These are phyloP conservation scores for Baorangia bicolor DNA, from an alignment of 768 basidiomycete species.

Conservation along the genomic window DNA sequence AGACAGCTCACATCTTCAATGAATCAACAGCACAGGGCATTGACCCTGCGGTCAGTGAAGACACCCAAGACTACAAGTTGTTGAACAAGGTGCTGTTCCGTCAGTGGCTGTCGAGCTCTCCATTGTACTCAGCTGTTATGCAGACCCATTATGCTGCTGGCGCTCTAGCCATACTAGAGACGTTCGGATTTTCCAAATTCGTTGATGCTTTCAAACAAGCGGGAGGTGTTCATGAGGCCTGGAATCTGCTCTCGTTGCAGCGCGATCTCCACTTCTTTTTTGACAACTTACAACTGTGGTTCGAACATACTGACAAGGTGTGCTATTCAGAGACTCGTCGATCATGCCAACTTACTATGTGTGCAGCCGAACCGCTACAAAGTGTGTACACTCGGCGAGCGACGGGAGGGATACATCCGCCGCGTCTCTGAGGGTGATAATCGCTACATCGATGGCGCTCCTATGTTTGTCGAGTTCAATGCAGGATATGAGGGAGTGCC, in stretches of 20 bases:
- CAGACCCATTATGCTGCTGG: not conserved
- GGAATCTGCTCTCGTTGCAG: not conserved
- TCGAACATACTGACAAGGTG: not conserved
- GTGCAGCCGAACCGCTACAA: not conserved
- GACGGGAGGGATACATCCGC: not conserved
- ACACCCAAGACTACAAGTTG: not conserved
- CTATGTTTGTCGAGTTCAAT: not conserved
- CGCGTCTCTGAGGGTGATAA: not conserved
- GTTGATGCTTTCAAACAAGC: not conserved
- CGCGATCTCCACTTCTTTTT: not conserved
- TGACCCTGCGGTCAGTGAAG: not conserved
- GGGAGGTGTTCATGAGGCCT: not conserved
- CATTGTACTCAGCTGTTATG: not conserved
- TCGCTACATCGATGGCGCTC: not conserved
- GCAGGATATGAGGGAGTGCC: not conserved
- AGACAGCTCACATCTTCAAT: not conserved
- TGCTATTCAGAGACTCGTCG: not conserved
- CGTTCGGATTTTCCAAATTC: too few relatives aligned
- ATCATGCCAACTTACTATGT: not conserved
- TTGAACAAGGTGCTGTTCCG: not conserved
- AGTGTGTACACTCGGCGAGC: not conserved
- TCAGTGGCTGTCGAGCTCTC: not conserved
- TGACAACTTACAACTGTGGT: not conserved
- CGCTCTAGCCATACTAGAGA: not conserved
- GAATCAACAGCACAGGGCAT: not conserved